A percentile compares a stretch with the other conserved stretches of the same genome.
Conservation (phyloP, 2,329 filamentous ascomycete genomes). For the Trichophyton simii region DNA sequence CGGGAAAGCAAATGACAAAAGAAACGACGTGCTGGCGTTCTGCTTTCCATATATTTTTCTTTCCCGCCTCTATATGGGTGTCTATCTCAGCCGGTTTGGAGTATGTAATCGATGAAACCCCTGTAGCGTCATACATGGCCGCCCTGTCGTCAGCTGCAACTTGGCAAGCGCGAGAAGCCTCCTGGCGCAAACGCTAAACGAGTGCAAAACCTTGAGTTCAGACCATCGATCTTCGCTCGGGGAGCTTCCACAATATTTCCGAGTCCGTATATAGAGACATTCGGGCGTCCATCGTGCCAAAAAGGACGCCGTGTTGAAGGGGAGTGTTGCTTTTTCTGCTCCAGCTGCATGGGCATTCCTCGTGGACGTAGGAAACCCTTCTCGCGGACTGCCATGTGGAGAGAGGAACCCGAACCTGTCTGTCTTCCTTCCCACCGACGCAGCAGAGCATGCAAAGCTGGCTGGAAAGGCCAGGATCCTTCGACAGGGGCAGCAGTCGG, state of each 20-base stretch:
- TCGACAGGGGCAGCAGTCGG: neutral
- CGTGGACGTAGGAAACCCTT: too few relatives aligned
- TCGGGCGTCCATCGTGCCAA: neutral
- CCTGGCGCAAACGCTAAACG: neutral
- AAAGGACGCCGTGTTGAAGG: too few relatives aligned
- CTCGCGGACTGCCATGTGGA: too few relatives aligned
- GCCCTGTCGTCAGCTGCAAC: constrained; percentile 4
- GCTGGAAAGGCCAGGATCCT: neutral
- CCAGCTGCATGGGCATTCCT: too few relatives aligned
- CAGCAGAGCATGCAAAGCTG: too few relatives aligned
- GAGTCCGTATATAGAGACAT: neutral
- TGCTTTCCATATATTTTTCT: neutral
- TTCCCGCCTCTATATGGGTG: neutral
- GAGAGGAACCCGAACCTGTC: too few relatives aligned
- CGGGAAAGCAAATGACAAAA: neutral
- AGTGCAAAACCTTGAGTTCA: neutral
- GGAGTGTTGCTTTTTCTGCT: too few relatives aligned
- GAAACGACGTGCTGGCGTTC: neutral
- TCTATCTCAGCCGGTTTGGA: too few relatives aligned
- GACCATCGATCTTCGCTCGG: constrained; percentile 1
- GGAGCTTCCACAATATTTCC: neutral
- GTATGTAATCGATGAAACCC: neutral
- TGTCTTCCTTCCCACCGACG: too few relatives aligned
- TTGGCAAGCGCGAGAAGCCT: neutral
- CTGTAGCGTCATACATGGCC: constrained; percentile 4